Percentiles rank a stretch among this genome's conserved stretches.
Evolutionary conservation across 192 early-diverging fungal genomes (phyloP).

Genomic region (Spizellomyces sp.): DNA sequence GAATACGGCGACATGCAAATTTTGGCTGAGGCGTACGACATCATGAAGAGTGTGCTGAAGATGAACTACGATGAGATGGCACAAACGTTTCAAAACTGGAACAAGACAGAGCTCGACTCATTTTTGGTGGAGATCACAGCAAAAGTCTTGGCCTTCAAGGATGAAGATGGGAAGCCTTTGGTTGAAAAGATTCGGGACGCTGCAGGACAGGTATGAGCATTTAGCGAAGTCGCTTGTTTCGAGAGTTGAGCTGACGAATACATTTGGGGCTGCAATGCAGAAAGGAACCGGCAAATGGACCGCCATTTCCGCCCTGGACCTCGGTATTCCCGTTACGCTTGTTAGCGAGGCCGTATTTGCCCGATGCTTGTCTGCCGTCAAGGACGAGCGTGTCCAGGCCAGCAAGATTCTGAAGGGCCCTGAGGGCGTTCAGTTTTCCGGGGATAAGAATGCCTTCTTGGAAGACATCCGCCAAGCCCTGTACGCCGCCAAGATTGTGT

Average conservation of each 20-base stretch:
- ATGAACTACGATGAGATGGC: slow-evolving; percentile 85
- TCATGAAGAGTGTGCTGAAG: slow-evolving; percentile 87
- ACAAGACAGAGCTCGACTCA: slow-evolving; percentile 95
- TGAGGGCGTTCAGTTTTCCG: slow-evolving; percentile 63
- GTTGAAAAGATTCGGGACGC: slow-evolving; percentile 96
- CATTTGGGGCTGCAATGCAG: too few relatives aligned
- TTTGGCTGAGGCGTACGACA: slow-evolving; percentile 93
- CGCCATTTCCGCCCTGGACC: slow-evolving; percentile 91
- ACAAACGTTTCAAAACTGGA: slow-evolving; percentile 90
- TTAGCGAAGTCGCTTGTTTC: slow-evolving; percentile 10
- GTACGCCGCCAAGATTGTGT: slow-evolving; percentile 98
- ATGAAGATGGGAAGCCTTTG: slow-evolving; percentile 80
- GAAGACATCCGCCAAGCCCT: slow-evolving; percentile 89
- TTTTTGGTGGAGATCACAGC: slow-evolving; percentile 96
- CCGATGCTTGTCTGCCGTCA: slow-evolving; percentile 94
- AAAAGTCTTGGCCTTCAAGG: slow-evolving; percentile 92
- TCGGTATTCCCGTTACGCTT: slow-evolving; percentile 94
- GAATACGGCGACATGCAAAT: slow-evolving; percentile 99
- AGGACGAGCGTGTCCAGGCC: slow-evolving; percentile 92
- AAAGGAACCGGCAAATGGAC: slow-evolving; percentile 99
- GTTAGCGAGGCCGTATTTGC: slow-evolving; percentile 98
- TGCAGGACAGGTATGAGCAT: slow-evolving; percentile 72
- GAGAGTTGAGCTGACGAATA: not conserved
- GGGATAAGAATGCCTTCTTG: slow-evolving; percentile 89
- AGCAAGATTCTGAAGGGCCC: slow-evolving; percentile 85